Base-by-base conservation (phyloP, 306 rosid genomes). In the Fragaria vesca region DNA sequence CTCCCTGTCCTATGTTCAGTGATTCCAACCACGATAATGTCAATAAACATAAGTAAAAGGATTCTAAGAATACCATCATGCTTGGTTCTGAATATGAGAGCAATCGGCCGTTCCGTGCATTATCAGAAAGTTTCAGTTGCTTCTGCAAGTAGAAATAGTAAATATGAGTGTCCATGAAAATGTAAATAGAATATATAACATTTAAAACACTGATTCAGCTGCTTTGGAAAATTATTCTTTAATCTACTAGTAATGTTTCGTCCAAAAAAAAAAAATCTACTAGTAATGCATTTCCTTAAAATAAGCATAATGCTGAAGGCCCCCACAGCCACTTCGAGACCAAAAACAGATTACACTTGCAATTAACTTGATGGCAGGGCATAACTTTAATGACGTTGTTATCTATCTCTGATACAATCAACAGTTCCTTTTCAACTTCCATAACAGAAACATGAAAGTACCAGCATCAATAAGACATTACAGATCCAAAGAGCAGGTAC, bases 111-210 rank as follows among this genome's bases (percentile, higher is more conserved):
- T 12, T 15, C 6, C 89, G 90, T 67, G 87, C 16, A 80, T 86
- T 88, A 65, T 85, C 92, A 43, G 87, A 18, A 73, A 81, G 65
- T 85, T 89, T 86, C 16, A 76, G 89, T 81, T 82, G 88, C 66
- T 89, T 89, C 94, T 87, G 92, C 86, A 77, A 75, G 76, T 71
- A 71, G 81, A 65, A 58, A 85, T 50, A 63, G 65, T 36, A 45
- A 71, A 71, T 21, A 76, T 21, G 10, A 80, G 73, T 65, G 51
- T 72, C 46, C 40, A 71, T 28, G 36, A 12, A 12, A 72, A 73
- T 51, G n/a, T 38, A 24, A 24, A 24, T 24, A 24, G 26, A 54
- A 10, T 10, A 11, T 60, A 57, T 21, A 72, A 21, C 20, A 38
- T 9, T 20, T 38, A 52, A 51, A 9, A 2, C 47, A 50, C 17